phyloP scores from a whole-genome alignment of 177 flowering plant genomes.

The Vitis hybrid region DNA sequence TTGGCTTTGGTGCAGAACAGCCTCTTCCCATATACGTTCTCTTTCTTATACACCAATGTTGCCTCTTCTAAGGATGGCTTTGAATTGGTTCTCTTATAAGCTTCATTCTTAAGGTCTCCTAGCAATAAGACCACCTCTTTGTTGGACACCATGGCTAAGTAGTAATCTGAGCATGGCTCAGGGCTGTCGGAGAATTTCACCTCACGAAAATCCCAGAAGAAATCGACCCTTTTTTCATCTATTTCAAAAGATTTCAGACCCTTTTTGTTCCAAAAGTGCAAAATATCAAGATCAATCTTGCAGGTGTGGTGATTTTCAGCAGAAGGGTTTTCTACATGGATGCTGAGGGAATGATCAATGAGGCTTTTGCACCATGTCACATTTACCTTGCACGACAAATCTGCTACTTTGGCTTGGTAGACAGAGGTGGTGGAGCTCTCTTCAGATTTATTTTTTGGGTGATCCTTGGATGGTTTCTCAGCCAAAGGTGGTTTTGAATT shows the following conservation, averaged over 20 bases:
- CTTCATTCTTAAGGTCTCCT: constrained; percentile 66
- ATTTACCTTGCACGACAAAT: constrained; percentile 38
- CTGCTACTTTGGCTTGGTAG: constrained; percentile 54
- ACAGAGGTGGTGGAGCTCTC: constrained; percentile 44
- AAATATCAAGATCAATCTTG: constrained; percentile 69
- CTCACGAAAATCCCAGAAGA: constrained; percentile 68
- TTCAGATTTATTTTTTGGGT: constrained; percentile 12
- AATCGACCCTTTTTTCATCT: constrained; percentile 38
- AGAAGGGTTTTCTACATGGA: constrained; percentile 39
- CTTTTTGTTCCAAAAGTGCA: constrained; percentile 77
- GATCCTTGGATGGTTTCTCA: constrained; percentile 31
- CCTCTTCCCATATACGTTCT: constrained; percentile 56
- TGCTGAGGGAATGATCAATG: constrained; percentile 40
- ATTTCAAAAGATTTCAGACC: constrained; percentile 59
- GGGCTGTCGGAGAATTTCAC: constrained; percentile 64
- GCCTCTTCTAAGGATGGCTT: constrained; percentile 54
- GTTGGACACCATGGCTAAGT: constrained; percentile 56
- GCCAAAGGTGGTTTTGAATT: constrained; percentile 10
- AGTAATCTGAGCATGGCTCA: constrained; percentile 60
- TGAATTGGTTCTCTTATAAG: constrained; percentile 51
- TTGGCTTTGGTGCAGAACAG: constrained; percentile 52
- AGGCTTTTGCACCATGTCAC: constrained; percentile 58
- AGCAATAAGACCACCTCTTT: constrained; percentile 61
- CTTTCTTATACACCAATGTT: constrained; percentile 51
- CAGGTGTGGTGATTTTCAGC: constrained; percentile 30